A percentile compares a stretch with the other conserved stretches of the same genome.
These are phyloP conservation scores for Nakazawaea wickerhamii DNA, from an alignment of 805 yeast genomes.

Conservation along the genomic window DNA sequence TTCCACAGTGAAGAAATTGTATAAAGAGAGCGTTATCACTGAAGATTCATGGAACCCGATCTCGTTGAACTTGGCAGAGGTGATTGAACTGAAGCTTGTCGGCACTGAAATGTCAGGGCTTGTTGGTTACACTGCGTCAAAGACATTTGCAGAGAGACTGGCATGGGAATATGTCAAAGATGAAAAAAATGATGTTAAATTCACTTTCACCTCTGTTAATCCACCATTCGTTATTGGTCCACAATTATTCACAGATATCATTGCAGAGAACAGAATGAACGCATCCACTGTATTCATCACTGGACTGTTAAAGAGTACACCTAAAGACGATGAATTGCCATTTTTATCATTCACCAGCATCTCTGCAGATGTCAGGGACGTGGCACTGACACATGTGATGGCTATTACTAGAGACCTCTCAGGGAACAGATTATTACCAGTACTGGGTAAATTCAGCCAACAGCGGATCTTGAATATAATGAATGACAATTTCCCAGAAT, in stretches of 20 bases:
- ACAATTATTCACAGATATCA: constrained; percentile 35
- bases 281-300: constrained; percentile 30
- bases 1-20: constrained; percentile 9
- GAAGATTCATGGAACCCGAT: constrained; percentile 34
- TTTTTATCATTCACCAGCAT: not conserved
- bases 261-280: constrained; percentile 27
- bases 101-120: not conserved
- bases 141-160: constrained; percentile 50
- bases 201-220: constrained; percentile 33
- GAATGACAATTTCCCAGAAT: constrained; percentile 34
- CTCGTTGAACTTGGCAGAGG: constrained; percentile 26
- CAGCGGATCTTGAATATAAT: constrained; percentile 26
- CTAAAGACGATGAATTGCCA: constrained; percentile 16
- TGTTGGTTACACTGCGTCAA: constrained; percentile 34
- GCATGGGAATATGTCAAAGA: constrained; percentile 46
- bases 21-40: constrained; percentile 14
- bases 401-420: constrained; percentile 18
- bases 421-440: constrained; percentile 28
- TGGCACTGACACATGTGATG: constrained; percentile 36
- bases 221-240: constrained; percentile 50
- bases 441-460: constrained; percentile 18
- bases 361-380: constrained; percentile 39
- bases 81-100: constrained; percentile 19
- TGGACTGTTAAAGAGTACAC: constrained; percentile 17
- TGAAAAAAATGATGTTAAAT: constrained; percentile 31